Base-by-base conservation (phyloP, 805 yeast species). In the Peterozyma toletana region DNA sequence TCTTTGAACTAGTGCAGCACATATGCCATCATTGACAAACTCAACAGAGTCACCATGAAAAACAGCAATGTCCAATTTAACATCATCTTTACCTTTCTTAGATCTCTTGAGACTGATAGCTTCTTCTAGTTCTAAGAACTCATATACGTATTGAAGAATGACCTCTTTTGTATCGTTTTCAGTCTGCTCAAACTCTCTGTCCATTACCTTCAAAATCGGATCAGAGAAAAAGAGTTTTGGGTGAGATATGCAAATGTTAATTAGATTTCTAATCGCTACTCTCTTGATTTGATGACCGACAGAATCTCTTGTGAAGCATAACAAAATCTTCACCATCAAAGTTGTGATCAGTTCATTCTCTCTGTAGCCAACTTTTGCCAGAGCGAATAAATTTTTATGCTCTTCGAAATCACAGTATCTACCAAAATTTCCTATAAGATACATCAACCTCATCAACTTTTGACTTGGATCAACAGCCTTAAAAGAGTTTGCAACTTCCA, bases 391-490 rank as follows among this genome's bases (percentile, higher is more conserved):
- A 0, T 56, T 59, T 13, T 71, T 55, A 39, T 67, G 61, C 5
- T 56, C 58, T 43, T 78, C 84, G 44, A 86, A 71, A n/a, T 75
- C 62, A 50, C 93, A 85, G 50, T 72, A 74, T 38, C 82, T 69
- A 0, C 90, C 95, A 62, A 88, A 78, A 37, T 75, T 73, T 0
- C 95, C 90, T 4, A 86, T 56, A 17, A 88, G 60, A 52, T 75
- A 76, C 1, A 88, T 55, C 5, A 87, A 58, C 46, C 86, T 72
- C 17, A 71, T 70, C 3, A 83, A 52, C 49, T 70, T 78, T 44
- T 50, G 33, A 57, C 3, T n/a, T 17, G 56, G 9, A 11, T 35
- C 40, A 10, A 42, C 35, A 2, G 38, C 35, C 38, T 51, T 40
- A 30, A 44, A 53, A 17, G 58, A 51, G 39, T 50, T 43, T 3